A percentile compares a stretch with the other conserved stretches of the same genome.
These are phyloP conservation scores for Lunasporangiospora selenospora DNA, from an alignment of 192 early-diverging fungal genomes.

Conservation along the genomic window DNA sequence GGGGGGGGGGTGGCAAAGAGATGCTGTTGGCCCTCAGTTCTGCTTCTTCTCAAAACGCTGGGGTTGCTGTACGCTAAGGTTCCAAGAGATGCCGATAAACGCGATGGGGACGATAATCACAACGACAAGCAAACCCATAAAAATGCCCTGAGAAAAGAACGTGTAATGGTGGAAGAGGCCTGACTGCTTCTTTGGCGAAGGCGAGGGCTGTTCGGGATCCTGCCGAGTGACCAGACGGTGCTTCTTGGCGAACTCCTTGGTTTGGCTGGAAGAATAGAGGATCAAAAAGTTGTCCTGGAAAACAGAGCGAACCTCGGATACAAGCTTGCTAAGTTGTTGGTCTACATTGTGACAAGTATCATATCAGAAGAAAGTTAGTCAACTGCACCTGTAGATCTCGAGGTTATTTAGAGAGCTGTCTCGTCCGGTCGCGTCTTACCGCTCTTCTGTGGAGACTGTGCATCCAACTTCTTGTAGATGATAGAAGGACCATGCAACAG, in stretches of 20 bases:
- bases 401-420: too few species aligned
- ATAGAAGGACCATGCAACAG: constrained; percentile 27
- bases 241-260: constrained; percentile 27
- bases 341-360: too few species aligned
- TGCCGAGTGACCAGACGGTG: constrained; percentile 23
- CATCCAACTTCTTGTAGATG: constrained; percentile 29
- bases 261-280: constrained; percentile 41
- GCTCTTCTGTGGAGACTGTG: constrained; percentile 18
- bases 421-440: too few species aligned
- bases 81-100: constrained; percentile 37
- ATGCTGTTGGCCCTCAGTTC: too few species aligned
- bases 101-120: constrained; percentile 35
- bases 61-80: constrained; percentile 41
- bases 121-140: constrained; percentile 31
- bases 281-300: constrained; percentile 34
- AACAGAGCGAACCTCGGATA: constrained; percentile 8
- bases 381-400: too few species aligned
- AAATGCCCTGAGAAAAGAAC: constrained; percentile 46
- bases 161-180: constrained; percentile 42
- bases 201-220: constrained; percentile 26
- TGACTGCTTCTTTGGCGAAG: constrained; percentile 12
- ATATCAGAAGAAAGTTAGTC: too few species aligned
- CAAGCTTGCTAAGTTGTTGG: constrained; percentile 4
- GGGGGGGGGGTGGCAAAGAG: too few species aligned
- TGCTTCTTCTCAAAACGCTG: constrained; percentile 48